Evolutionary conservation across 1,139 yeast species (phyloP), one percentile per base, ranked within the genome.

Genomic region (Tardiomyces blankii): DNA sequence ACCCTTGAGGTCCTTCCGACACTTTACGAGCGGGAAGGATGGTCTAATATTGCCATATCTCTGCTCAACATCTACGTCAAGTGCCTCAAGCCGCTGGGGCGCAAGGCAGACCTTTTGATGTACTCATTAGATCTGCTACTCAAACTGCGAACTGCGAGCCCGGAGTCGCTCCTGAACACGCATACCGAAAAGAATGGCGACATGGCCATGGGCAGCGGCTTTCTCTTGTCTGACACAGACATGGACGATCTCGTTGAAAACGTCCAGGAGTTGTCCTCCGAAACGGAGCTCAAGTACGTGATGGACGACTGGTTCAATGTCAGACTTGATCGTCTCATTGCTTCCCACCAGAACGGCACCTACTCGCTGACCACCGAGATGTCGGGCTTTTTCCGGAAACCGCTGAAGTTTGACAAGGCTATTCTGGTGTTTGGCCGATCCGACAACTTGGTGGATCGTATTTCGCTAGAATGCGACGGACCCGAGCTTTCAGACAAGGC

Each of bases 41-140:
- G 96, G 96, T 75, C 74, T 48, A 67, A 70, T 40, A 76, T 88
- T 59, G 87, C 95, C 0, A 74, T 80, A 1, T 65, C 75, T 18
- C 63, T 89, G 18, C 66, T 85, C 39, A 78, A 78, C 52, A 68
- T 82, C 0, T 87, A 82, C 57, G 72, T 85, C 33, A 77, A 78
- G 42, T 86, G 95, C 55, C 67, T 88, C 40, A 78, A 76, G 53
- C 67, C 75, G 38, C 60, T 78, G 19, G 60, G 58, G 7, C 52
- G 54, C 3, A 49, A 51, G 16, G 59, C 56, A 6, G 55, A 53
- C 14, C 53, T 59, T 16, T 45, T 64, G 28, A 48, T 45, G 11
- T 51, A 57, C 30, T 62, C 65, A 1, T 45, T 66, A 14, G 62
- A 63, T 27, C 53, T 65, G n/a, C 51, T 68, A 1, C 50, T 60